These are phyloP conservation scores for Tetraselmis chui DNA, from an alignment of 139 green algal genomes.

Conservation along the genomic window DNA sequence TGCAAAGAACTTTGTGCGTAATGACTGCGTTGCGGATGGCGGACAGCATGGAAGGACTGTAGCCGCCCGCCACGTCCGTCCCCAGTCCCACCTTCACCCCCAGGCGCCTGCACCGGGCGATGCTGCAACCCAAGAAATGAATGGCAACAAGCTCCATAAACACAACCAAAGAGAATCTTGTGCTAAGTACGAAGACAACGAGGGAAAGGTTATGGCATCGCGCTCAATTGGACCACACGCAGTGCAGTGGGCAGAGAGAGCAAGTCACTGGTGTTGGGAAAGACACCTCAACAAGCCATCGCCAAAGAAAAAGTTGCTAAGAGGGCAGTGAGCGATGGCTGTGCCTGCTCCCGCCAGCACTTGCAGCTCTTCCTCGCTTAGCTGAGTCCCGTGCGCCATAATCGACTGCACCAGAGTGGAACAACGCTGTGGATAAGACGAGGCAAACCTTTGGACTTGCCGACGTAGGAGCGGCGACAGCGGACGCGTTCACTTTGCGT, in stretches of 20 bases:
- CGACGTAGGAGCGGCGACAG: too few relatives aligned
- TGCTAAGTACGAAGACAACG: too few relatives aligned
- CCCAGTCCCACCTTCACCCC: conserved; percentile 57
- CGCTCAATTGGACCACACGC: too few relatives aligned
- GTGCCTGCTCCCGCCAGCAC: conserved; percentile 36
- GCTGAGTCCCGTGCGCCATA: conserved; percentile 54
- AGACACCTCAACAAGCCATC: conserved; percentile 43
- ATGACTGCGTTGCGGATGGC: conserved; percentile 53
- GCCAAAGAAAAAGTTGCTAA: conserved; percentile 63
- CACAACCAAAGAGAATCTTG: too few relatives aligned
- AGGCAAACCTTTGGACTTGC: too few relatives aligned
- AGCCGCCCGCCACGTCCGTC: conserved; percentile 56
- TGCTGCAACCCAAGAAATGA: background rate
- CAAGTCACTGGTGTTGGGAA: too few relatives aligned
- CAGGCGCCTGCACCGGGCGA: background rate
- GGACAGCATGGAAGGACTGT: conserved; percentile 55
- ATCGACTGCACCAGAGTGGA: conserved; percentile 17
- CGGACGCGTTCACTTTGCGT: too few relatives aligned
- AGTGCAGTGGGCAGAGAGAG: too few relatives aligned
- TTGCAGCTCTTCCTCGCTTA: conserved; percentile 39
- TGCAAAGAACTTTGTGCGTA: conserved; percentile 32
- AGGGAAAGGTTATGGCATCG: too few relatives aligned
- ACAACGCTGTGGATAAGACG: too few relatives aligned
- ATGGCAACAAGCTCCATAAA: too few relatives aligned
- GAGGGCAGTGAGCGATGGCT: conserved; percentile 52